Evolutionary conservation across 371 early-diverging fungal species (phyloP).

Genomic region (Rhizopus delemar): DNA sequence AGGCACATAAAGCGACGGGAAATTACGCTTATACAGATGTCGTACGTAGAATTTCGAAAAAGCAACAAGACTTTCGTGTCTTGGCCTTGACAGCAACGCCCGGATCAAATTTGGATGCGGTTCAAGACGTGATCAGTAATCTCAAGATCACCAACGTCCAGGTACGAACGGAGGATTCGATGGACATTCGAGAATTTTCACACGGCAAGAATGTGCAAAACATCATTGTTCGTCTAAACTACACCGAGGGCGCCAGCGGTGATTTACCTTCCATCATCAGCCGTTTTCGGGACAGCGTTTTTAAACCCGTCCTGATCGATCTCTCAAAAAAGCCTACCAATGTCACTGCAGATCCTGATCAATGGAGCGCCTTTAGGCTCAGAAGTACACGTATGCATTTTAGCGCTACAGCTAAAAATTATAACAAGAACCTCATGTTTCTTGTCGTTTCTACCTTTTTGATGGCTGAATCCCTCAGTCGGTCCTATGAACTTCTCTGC

Average conservation of each 20-base stretch:
- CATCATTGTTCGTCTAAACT: conserved; percentile 64
- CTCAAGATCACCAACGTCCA: conserved; percentile 79
- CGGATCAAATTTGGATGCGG: conserved; percentile 71
- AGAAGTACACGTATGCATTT: conserved; percentile 48
- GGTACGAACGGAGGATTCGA: conserved; percentile 87
- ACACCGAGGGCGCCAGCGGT: conserved; percentile 56
- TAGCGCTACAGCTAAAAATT: conserved; percentile 26
- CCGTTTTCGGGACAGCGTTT: conserved; percentile 40
- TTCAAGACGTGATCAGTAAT: conserved; percentile 77
- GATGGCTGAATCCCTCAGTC: conserved; percentile 43
- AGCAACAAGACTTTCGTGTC: conserved; percentile 67
- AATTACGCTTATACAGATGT: conserved; percentile 82
- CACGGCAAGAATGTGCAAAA: conserved; percentile 68
- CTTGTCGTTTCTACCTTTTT: conserved; percentile 44
- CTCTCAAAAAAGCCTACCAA: conserved; percentile 49
- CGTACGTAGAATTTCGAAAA: conserved; percentile 55
- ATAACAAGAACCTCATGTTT: conserved; percentile 25
- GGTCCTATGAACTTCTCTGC: conserved; percentile 57
- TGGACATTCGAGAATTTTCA: conserved; percentile 79
- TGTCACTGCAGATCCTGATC: conserved; percentile 40
- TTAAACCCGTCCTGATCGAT: conserved; percentile 48
- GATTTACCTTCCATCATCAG: conserved; percentile 29
- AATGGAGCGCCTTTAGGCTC: conserved; percentile 49
- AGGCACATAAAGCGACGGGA: conserved; percentile 91
- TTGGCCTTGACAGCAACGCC: conserved; percentile 94